Conservation (phyloP, 495 filamentous ascomycete genomes). For the Schizothecium vesticola region DNA sequence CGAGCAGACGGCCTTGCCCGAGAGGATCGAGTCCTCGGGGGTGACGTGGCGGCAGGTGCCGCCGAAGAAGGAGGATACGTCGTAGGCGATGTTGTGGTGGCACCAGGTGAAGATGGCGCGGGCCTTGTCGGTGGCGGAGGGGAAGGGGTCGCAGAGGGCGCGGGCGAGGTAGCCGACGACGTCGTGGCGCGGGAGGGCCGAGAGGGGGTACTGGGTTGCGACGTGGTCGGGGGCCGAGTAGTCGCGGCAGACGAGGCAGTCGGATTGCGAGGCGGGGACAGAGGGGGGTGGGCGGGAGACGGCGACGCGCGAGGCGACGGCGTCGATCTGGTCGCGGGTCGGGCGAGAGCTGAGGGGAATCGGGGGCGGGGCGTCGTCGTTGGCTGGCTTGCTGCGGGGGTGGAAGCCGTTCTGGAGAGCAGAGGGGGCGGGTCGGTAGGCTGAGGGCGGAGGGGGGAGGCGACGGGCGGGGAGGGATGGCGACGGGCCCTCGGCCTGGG, state of each 20-base stretch:
- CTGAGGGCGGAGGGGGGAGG: conserved; percentile 36
- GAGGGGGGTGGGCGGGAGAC: conserved; percentile 5
- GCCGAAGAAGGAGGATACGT: conserved; percentile 69
- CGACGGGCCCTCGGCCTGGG: conserved; percentile 12
- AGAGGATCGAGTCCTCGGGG: conserved; percentile 58
- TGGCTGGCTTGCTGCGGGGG: conserved; percentile 10
- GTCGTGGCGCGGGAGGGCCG: conserved; percentile 60
- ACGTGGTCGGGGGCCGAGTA: conserved; percentile 75
- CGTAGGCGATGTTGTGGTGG: conserved; percentile 89
- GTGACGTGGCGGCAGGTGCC: conserved; percentile 63
- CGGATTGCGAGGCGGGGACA: conserved; percentile 1
- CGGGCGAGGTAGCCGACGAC: conserved; percentile 63
- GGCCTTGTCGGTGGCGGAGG: conserved; percentile 81
- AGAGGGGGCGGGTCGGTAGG: conserved; percentile 16
- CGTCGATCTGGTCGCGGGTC: conserved; percentile 38
- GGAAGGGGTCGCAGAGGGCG: conserved; percentile 72
- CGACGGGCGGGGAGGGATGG: conserved; percentile 32
- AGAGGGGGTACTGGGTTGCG: conserved; percentile 69
- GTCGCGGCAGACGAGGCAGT: conserved; percentile 79
- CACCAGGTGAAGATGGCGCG: conserved; percentile 90
- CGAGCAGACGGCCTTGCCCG: conserved; percentile 81
- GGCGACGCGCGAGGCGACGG: conserved; percentile 26
- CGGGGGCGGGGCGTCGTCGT: conserved; percentile 35
- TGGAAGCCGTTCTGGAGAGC: conserved; percentile 21
- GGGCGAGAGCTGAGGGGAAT: conserved; percentile 44